Evolutionary conservation across 192 early-diverging fungal genomes (phyloP), one percentile per base, ranked within the genome.

Genomic region (Coemansia sp.): DNA sequence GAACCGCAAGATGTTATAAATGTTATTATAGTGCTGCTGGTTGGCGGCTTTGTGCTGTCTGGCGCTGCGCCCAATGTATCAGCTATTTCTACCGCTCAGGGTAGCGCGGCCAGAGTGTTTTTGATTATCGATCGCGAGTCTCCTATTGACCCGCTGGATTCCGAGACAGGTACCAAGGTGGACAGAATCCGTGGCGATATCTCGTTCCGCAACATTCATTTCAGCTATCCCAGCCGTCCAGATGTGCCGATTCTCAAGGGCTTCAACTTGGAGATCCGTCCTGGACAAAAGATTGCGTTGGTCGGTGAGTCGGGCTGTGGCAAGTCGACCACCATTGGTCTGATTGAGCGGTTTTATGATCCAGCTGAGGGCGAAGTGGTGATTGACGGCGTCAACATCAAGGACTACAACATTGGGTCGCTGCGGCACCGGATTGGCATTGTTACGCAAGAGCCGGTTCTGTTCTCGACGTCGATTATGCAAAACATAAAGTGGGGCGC

Each of bases 321-420:
- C 47, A 95, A 95, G 73, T 90, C 88, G 21, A 97, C 94, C 6
- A 91, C 87, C 48, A 86, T 94, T 25, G 83, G 87, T 39, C 84
- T 97, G 38, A 63, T 98, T 22, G 87, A 94, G 78, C 86, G 95
- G 31, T 95, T 96, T 73, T 96, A 98, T 68, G 87, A 87, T 66
- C 77, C 81, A 2, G 68, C 62, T 2, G 57, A 74, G n/a, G 91
- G 88, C 31, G 61, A 75, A 0, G 83, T 96, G 14, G 38, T 81
- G 6, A 61, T 97, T 11, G 95, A 95, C 75, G 93, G 87, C 49
- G 71, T 82, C 21, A 77, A 92, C 62, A 80, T 95, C 61, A 89
- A 86, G 61, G 86, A 91, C 19, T 80, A 85, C 52, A 93, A 96
- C 58, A 75, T 95, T 10, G 72, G 83, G 8, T 92, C 88, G 70